These are phyloP conservation scores for Salix udensis DNA, from an alignment of 345 rosid species.

Conservation along the genomic window DNA sequence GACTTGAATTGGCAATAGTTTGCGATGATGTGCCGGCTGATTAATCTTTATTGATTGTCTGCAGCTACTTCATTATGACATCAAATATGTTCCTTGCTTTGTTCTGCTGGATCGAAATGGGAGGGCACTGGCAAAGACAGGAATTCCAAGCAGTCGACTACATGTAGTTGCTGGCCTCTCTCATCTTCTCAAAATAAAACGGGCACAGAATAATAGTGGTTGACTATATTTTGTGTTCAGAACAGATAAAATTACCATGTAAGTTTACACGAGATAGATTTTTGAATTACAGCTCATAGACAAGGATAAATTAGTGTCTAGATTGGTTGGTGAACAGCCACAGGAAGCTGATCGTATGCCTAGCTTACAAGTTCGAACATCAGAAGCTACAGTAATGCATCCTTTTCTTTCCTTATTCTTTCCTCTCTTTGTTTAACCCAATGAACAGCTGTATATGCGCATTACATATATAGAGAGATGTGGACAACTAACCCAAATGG, in stretches of 20 bases:
- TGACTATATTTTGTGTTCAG: background rate
- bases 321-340: background rate
- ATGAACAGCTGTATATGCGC: too few relatives aligned
- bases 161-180: slow-evolving; percentile 90
- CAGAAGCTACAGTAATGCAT: too few relatives aligned
- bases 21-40: background rate
- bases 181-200: slow-evolving; percentile 78
- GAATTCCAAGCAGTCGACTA: slow-evolving; percentile 74
- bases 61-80: slow-evolving; percentile 90
- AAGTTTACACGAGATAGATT: background rate
- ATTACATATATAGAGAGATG: too few relatives aligned
- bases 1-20: background rate
- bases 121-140: slow-evolving; percentile 74
- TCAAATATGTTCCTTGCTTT: slow-evolving; percentile 88
- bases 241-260: background rate
- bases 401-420: too few relatives aligned
- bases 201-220: slow-evolving; percentile 19
- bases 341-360: background rate
- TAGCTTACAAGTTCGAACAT: too few relatives aligned
- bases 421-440: too few relatives aligned
- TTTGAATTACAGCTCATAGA: background rate
- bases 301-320: background rate
- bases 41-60: background rate
- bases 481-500: too few relatives aligned
- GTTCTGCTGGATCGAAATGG: slow-evolving; percentile 82